Evolutionary conservation across 2,329 filamentous ascomycete genomes (phyloP).

Genomic region (Stachybotrys elegans): DNA sequence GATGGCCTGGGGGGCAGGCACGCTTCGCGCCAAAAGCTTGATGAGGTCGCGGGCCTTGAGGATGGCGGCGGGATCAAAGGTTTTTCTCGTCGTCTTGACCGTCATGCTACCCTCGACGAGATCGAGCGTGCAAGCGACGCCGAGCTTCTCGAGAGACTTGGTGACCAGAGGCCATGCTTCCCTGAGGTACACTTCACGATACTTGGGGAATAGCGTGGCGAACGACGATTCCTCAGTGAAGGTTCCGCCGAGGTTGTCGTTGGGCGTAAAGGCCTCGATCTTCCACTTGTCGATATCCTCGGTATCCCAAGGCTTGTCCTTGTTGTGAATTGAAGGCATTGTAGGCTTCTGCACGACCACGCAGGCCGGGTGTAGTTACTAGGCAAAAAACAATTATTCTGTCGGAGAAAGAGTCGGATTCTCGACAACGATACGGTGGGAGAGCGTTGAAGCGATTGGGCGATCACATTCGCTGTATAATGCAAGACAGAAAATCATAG

Average conservation of each 20-base stretch:
- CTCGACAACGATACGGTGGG: too few species aligned
- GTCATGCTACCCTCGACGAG: slow-evolving; percentile 95
- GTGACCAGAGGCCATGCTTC: slow-evolving; percentile 92
- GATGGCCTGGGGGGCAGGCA: slow-evolving; percentile 87
- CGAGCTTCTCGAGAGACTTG: slow-evolving; percentile 76
- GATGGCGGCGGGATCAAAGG: slow-evolving; percentile 86
- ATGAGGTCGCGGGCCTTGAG: slow-evolving; percentile 92
- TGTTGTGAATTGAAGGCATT: slow-evolving; percentile 87
- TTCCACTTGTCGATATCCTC: slow-evolving; percentile 98
- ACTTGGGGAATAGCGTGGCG: slow-evolving; percentile 84
- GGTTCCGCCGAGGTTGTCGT: slow-evolving; percentile 79
- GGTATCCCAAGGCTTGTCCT: slow-evolving; percentile 91
- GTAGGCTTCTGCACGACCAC: background rate
- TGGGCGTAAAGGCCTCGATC: slow-evolving; percentile 77
- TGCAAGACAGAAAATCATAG: slow-evolving; percentile 8
- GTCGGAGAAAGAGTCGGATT: background rate
- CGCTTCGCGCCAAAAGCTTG: slow-evolving; percentile 84
- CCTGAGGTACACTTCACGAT: slow-evolving; percentile 88
- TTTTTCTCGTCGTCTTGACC: slow-evolving; percentile 89
- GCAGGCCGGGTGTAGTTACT: background rate
- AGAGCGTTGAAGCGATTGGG: too few species aligned
- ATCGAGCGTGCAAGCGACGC: slow-evolving; percentile 88
- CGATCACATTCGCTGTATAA: too few species aligned
- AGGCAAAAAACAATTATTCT: background rate
- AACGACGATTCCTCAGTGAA: slow-evolving; percentile 95